A percentile compares a stretch with the other conserved stretches of the same genome.
These are phyloP conservation scores for Fraxinus latifolia DNA, from an alignment of 305 asterid species.

Conservation along the genomic window DNA sequence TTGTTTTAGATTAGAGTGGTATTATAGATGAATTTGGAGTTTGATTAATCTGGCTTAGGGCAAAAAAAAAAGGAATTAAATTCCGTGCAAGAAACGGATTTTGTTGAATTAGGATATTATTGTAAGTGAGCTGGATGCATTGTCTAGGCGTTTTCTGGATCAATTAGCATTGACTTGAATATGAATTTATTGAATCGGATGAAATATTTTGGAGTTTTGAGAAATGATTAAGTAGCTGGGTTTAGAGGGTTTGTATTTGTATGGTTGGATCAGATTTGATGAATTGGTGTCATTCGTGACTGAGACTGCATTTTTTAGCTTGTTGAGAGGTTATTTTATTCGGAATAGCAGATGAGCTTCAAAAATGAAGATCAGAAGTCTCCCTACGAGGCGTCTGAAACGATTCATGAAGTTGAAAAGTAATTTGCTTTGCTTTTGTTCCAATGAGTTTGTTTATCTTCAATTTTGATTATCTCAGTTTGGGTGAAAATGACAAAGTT, in stretches of 20 bases:
- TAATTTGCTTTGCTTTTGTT: slow-evolving; percentile 27
- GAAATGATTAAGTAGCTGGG: slow-evolving; percentile 17
- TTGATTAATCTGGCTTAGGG: slow-evolving; percentile 36
- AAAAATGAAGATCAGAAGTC: slow-evolving; percentile 39
- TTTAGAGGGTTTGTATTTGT: slow-evolving; percentile 11
- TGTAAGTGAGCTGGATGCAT: slow-evolving; percentile 29
- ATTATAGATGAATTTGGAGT: slow-evolving; percentile 29
- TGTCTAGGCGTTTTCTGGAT: background rate
- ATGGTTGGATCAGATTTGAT: slow-evolving; percentile 17
- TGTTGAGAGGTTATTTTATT: slow-evolving; percentile 19
- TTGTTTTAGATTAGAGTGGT: slow-evolving; percentile 34
- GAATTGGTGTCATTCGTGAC: slow-evolving; percentile 24
- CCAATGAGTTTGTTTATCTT: slow-evolving; percentile 18
- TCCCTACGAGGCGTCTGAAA: slow-evolving; percentile 30
- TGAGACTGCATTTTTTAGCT: slow-evolving; percentile 20
- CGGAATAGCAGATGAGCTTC: slow-evolving; percentile 41
- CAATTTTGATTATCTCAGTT: background rate
- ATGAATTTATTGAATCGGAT: slow-evolving; percentile 29
- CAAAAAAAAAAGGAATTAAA: slow-evolving; percentile 12
- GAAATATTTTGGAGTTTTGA: slow-evolving; percentile 1
- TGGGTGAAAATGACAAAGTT: slow-evolving; percentile 16
- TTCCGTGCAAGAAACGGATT: slow-evolving; percentile 11
- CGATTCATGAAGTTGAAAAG: slow-evolving; percentile 27
- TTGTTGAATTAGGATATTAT: slow-evolving; percentile 29
- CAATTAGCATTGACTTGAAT: slow-evolving; percentile 31